Base-by-base conservation (phyloP, 2,329 filamentous ascomycete genomes). In the Apiospora malaysiana region DNA sequence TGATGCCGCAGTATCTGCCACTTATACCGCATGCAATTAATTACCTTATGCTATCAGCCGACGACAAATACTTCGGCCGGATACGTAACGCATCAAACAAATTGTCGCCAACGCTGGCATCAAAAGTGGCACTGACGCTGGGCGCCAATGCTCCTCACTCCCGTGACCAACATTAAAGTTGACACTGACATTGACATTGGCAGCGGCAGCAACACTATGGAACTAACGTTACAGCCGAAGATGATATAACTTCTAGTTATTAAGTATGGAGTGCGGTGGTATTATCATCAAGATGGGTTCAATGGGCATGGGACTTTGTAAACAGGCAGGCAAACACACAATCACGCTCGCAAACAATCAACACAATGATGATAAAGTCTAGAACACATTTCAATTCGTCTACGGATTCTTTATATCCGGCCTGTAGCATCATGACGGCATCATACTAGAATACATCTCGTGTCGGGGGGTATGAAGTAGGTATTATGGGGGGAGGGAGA, bases 391-490 rank as follows among this genome's bases (percentile, higher is more conserved):
- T 76, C 74, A 73, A 75, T 78, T 77, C 74, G 71, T 79, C 77
- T 78, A 78, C 76, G 72, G 74, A 77, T 77, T 43, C 27, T 69
- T 74, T 75, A 70, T 75, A 70, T 75, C 75, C 77, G 72, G 72
- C 75, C 77, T 77, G 73, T 78, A 76, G 77, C 73, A 49, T 80
- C 76, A 71, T 79, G 73, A 76, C 70, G 74, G 76, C 76, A 75
- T 79, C 73, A 77, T 69, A 72, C 74, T 79, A 80, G 74, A 80
- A 72, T 79, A 79, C 78, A 80, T 75, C 72, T 70, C 74, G 72
- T 73, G 42, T 45, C 42, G 42, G 74, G 74, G 77, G 78, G 77
- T 79, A 79, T 78, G 78, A 75, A 40, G 56, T 21, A 63, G 74
- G 74, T 73, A 78, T 77, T 78, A 79, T 74, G 74, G 70, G 56